phyloP scores from a whole-genome alignment of 208 protist genomes.

The Leishmania tarentolae region DNA sequence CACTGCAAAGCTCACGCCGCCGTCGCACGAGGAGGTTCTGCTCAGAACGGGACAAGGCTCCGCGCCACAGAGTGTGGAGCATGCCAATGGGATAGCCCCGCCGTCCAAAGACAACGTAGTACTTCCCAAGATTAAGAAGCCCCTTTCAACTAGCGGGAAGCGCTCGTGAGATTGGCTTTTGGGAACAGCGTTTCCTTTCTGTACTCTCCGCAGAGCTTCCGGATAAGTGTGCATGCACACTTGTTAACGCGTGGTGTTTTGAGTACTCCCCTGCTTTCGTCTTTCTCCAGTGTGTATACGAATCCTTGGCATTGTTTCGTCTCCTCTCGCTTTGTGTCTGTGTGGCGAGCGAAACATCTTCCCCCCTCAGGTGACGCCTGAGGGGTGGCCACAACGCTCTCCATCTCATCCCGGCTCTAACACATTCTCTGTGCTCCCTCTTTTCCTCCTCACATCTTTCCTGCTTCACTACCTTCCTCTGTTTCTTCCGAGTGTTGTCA shows the following conservation, averaged over 20 bases:
- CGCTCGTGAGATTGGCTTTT: neutral
- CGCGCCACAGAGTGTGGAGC: neutral
- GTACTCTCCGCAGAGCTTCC: no score
- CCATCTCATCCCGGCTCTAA: neutral
- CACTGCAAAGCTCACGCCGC: neutral
- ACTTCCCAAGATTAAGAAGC: constrained; percentile 51
- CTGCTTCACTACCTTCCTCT: neutral
- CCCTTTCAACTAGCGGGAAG: constrained; percentile 20
- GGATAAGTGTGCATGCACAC: neutral
- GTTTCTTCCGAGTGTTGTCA: no score
- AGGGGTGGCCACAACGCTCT: neutral
- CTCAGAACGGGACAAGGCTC: constrained; percentile 8
- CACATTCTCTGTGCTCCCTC: no score
- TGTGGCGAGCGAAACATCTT: neutral
- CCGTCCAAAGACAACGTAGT: constrained; percentile 24
- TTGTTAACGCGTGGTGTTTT: neutral
- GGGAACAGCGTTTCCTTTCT: no score
- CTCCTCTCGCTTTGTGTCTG: neutral
- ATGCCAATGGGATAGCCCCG: neutral
- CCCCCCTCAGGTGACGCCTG: neutral
- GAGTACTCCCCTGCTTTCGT: neutral
- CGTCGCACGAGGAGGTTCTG: constrained; percentile 19
- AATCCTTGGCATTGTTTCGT: neutral
- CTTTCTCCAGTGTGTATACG: neutral
- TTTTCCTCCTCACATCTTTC: neutral